Conservation (phyloP, 2,329 filamentous ascomycete species). For the Clarireedia paspali region DNA sequence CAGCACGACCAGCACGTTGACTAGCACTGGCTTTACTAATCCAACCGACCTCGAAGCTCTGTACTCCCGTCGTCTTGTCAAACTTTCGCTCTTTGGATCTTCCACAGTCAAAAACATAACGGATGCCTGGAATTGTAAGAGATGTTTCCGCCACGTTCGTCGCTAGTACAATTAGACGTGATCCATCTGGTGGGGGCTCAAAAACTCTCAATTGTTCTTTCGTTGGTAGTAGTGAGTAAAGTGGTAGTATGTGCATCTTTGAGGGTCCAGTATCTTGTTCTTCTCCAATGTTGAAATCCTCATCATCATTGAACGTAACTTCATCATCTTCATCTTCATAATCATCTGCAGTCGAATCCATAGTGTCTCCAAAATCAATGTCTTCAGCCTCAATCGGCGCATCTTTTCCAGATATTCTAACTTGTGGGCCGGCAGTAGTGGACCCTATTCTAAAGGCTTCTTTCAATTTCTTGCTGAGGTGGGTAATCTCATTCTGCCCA, state of each 20-base stretch:
- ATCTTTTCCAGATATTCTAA: constrained; percentile 69
- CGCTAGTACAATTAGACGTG: constrained; percentile 78
- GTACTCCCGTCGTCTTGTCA: constrained; percentile 80
- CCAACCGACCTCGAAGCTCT: constrained; percentile 93
- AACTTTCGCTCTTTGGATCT: constrained; percentile 88
- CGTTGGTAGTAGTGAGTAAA: constrained; percentile 88
- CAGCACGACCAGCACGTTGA: constrained; percentile 87
- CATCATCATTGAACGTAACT: constrained; percentile 45
- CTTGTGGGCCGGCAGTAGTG: constrained; percentile 52
- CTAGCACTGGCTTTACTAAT: constrained; percentile 95
- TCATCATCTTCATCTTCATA: constrained; percentile 52
- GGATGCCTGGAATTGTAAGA: constrained; percentile 89
- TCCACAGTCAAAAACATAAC: constrained; percentile 93
- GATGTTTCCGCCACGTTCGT: constrained; percentile 97
- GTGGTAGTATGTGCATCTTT: constrained; percentile 80
- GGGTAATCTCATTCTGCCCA: constrained; percentile 82
- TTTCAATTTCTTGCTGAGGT: constrained; percentile 73
- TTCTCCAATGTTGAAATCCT: constrained; percentile 53
- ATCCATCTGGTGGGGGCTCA: constrained; percentile 72
- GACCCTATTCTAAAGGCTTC: constrained; percentile 45
- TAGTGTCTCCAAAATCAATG: constrained; percentile 68
- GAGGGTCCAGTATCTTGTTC: constrained; percentile 58
- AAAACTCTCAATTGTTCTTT: constrained; percentile 89
- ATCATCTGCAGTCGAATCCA: constrained; percentile 46
- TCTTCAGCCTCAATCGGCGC: constrained; percentile 79